Percentiles rank a stretch among this genome's conserved stretches.
phyloP scores from a whole-genome alignment of 495 filamentous ascomycete genomes.

The Rusavskia elegans region DNA sequence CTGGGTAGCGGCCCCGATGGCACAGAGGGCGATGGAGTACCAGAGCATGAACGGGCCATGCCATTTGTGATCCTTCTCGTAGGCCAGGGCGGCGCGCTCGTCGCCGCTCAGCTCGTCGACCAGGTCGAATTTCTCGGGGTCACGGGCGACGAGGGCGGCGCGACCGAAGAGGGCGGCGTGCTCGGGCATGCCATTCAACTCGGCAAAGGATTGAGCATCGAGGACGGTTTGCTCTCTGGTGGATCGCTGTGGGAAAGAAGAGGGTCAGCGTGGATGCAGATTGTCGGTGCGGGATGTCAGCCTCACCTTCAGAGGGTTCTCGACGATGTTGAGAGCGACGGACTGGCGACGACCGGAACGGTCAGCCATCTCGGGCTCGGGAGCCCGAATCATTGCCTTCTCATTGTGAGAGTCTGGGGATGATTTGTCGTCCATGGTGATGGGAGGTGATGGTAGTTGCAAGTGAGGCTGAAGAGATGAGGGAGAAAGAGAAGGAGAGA shows the following conservation, averaged over 20 bases:
- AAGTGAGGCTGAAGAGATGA: no score
- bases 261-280: background rate
- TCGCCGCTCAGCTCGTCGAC: slow-evolving; percentile 12
- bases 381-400: background rate
- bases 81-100: slow-evolving; percentile 13
- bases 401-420: no score
- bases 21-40: slow-evolving; percentile 21
- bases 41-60: slow-evolving; percentile 20
- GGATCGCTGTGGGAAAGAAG: slow-evolving; percentile 14
- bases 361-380: slow-evolving; percentile 1
- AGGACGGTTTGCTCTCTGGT: slow-evolving; percentile 17
- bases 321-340: slow-evolving; percentile 23
- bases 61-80: slow-evolving; percentile 23
- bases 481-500: no score
- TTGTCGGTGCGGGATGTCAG: background rate
- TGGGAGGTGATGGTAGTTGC: no score
- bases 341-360: slow-evolving; percentile 9
- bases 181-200: slow-evolving; percentile 23
- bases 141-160: slow-evolving; percentile 23
- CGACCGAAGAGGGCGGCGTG: slow-evolving; percentile 26
- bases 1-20: slow-evolving; percentile 22
- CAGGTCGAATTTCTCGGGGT: slow-evolving; percentile 1
- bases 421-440: no score
- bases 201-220: slow-evolving; percentile 25
- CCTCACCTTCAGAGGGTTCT: slow-evolving; percentile 28